Conservation (phyloP, 2,329 filamentous ascomycete genomes). For the Aureobasidium musti region DNA sequence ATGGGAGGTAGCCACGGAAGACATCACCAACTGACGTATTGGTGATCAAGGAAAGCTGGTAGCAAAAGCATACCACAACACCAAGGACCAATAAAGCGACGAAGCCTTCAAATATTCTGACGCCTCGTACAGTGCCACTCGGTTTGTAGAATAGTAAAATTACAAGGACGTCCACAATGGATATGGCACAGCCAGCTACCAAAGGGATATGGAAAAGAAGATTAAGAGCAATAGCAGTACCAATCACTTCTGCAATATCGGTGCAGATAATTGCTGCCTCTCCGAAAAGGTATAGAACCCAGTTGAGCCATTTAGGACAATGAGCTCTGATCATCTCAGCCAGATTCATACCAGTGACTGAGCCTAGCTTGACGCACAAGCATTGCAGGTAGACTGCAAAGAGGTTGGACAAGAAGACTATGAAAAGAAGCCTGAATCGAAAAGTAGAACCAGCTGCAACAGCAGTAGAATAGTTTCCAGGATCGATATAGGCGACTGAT, state of each 20-base stretch:
- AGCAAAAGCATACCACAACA: slow-evolving; percentile 70
- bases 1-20: slow-evolving; percentile 66
- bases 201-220: slow-evolving; percentile 65
- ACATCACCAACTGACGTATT: slow-evolving; percentile 60
- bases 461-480: slow-evolving; percentile 68
- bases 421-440: slow-evolving; percentile 66
- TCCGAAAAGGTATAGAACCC: slow-evolving; percentile 56
- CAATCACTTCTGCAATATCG: slow-evolving; percentile 66
- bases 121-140: slow-evolving; percentile 57
- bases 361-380: slow-evolving; percentile 62
- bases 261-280: slow-evolving; percentile 61
- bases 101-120: slow-evolving; percentile 65
- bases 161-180: slow-evolving; percentile 67
- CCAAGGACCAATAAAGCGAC: slow-evolving; percentile 65
- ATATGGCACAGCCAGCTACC: slow-evolving; percentile 68
- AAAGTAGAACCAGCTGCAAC: slow-evolving; percentile 68
- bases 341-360: slow-evolving; percentile 53
- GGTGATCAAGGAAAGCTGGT: slow-evolving; percentile 65
- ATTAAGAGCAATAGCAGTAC: slow-evolving; percentile 69
- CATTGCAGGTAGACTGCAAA: slow-evolving; percentile 71
- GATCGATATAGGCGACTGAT: slow-evolving; percentile 54
- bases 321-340: slow-evolving; percentile 53
- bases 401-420: slow-evolving; percentile 68
- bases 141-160: slow-evolving; percentile 68
- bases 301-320: slow-evolving; percentile 58